Evolutionary conservation across 257 asterid species (phyloP), one percentile per base, ranked within the genome.

Genomic region (Mitragyna speciosa): DNA sequence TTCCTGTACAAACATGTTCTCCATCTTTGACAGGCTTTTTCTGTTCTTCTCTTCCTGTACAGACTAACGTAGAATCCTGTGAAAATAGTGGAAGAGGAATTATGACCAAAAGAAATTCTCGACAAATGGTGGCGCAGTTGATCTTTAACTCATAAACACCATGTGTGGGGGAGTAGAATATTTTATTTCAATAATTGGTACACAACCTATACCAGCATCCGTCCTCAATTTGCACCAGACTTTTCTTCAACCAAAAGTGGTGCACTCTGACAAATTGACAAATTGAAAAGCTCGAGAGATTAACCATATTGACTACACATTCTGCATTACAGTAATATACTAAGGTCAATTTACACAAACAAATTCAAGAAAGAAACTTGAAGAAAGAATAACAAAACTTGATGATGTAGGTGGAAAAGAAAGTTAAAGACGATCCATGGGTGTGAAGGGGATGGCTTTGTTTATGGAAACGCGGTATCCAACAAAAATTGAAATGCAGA

Each of bases 401-500:
- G 26, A 36, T 11, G n/a, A n/a, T 3, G 9, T 3, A 1, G 19
- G n/a, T 12, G 17, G 73, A 63, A 51, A 26, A 5, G 73, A 67
- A 22, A 9, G 12, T 70, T 84, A 91, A 36, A 87, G 90, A 36
- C 70, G 80, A 82, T 91, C 92, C 3, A 92, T 84, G 39, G 90
- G 93, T 70, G 92, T 82, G 84, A 90, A 91, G 79, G 92, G 78
- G 61, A 86, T 52, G 73, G 85, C 19, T 85, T 90, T 89, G 12
- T 87, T 82, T 64, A 77, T 88, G 48, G 90, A 86, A 79, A 94
- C 91, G 79, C 84, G 77, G 82, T 91, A 88, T 19, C 91, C 92
- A 28, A 91, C 90, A 72, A 90, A 92, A 76, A 88, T 76, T 51
- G 98, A 90, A 33, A 91, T 71, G 73, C 94, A 85, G 12, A 92